Evolutionary conservation across 495 filamentous ascomycete genomes (phyloP).

Genomic region (Tuber calosporum): DNA sequence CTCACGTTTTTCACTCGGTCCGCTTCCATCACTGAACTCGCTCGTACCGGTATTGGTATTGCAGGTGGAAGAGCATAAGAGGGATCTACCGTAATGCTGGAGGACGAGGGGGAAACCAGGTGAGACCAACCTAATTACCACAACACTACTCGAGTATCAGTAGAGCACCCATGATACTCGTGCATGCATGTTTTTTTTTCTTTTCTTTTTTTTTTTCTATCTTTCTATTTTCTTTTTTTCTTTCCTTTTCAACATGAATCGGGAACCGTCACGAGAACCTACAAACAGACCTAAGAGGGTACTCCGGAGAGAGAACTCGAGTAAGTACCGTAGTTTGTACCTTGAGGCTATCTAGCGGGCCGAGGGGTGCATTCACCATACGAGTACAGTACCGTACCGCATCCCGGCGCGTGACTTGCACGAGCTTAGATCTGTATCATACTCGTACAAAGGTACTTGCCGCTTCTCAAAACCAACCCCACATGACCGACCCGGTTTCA

Average conservation of each 20-base stretch:
- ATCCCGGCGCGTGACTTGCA: not conserved
- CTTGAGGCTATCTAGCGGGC: not conserved
- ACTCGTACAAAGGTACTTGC: not conserved
- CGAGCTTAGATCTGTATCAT: not conserved
- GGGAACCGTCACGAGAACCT: not conserved
- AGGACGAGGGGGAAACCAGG: not conserved
- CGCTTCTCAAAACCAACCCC: not conserved
- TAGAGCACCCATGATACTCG: too few species aligned
- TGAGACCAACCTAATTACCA: too few species aligned
- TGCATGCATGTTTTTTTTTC: too few species aligned
- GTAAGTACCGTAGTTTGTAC: too few species aligned
- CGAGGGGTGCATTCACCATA: not conserved
- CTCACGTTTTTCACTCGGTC: not conserved
- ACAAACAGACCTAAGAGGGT: not conserved
- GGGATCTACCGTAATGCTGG: not conserved
- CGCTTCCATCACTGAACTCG: too few species aligned
- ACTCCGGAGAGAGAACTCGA: not conserved
- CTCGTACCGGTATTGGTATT: too few species aligned
- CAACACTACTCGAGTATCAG: too few species aligned
- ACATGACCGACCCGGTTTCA: not conserved
- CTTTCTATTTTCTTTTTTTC: too few species aligned
- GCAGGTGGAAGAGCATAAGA: not conserved
- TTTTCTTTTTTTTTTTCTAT: not conserved
- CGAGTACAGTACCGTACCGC: too few species aligned
- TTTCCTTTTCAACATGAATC: not conserved